Evolutionary conservation across 345 rosid species (phyloP).

Genomic region (Isatis tinctoria): DNA sequence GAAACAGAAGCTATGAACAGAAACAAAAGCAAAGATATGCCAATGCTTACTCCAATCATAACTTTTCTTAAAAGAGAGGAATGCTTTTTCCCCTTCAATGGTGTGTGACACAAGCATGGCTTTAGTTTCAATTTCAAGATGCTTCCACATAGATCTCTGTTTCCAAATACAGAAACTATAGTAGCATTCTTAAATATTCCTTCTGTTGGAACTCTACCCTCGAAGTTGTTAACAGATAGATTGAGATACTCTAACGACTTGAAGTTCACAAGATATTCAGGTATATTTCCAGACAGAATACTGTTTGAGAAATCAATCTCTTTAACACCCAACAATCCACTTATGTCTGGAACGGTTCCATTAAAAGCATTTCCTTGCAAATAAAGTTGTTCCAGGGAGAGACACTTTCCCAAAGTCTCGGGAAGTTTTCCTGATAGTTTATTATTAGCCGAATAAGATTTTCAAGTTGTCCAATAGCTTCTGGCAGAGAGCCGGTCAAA

Average conservation of each 20-base stretch:
- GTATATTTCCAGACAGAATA: neutral
- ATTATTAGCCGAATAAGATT: neutral
- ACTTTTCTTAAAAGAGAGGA: neutral
- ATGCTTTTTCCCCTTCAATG: neutral
- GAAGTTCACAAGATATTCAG: neutral
- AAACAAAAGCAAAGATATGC: neutral
- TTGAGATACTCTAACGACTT: neutral
- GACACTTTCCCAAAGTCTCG: neutral
- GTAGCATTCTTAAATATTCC: neutral
- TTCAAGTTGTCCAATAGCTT: neutral
- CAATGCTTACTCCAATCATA: neutral
- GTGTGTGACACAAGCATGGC: neutral
- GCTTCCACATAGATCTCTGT: neutral
- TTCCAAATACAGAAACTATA: neutral
- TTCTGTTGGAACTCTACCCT: neutral
- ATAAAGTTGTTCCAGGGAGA: neutral
- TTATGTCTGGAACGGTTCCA: neutral
- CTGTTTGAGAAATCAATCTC: neutral
- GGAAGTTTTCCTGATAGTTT: neutral
- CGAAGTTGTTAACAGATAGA: neutral
- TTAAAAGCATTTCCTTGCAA: neutral
- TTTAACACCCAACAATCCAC: neutral
- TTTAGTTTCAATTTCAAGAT: neutral
- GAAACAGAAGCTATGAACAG: neutral
- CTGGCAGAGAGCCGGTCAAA: neutral